Evolutionary conservation across 2,329 filamentous ascomycete genomes (phyloP).

Genomic region (Escovopsis sp.): DNA sequence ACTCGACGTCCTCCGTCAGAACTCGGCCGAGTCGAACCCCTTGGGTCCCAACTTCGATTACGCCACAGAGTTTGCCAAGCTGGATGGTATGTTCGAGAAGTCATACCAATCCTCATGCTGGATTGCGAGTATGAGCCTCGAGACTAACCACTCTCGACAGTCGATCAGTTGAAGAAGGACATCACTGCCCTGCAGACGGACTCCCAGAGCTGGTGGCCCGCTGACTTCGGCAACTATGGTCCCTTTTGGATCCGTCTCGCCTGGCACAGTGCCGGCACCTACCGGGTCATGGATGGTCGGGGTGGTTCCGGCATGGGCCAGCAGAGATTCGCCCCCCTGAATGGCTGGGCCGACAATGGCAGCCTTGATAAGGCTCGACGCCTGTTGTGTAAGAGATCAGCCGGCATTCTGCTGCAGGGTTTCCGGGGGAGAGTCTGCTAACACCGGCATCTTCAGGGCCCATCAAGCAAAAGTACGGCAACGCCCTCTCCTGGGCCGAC

Average conservation of each 20-base stretch:
- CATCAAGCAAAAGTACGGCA: constrained; percentile 71
- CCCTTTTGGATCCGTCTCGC: constrained; percentile 67
- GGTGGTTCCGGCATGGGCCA: constrained; percentile 49
- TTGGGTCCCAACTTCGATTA: constrained; percentile 54
- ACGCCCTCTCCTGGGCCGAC: constrained; percentile 69
- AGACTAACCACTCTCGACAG: neutral
- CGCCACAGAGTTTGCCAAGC: constrained; percentile 51
- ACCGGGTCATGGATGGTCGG: constrained; percentile 58
- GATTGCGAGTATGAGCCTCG: too few relatives aligned
- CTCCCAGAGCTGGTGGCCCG: constrained; percentile 68
- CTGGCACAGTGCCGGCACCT: constrained; percentile 68
- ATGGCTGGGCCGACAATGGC: constrained; percentile 67
- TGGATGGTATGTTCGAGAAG: constrained; percentile 40
- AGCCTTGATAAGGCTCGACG: constrained; percentile 67
- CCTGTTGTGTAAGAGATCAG: constrained; percentile 39
- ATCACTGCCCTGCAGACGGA: constrained; percentile 54
- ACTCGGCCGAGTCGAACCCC: constrained; percentile 48
- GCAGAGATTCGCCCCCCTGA: constrained; percentile 54
- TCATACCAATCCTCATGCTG: too few relatives aligned
- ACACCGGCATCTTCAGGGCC: constrained; percentile 26
- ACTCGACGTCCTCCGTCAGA: constrained; percentile 59
- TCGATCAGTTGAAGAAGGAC: constrained; percentile 55
- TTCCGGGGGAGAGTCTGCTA: neutral
- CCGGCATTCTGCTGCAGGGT: neutral
- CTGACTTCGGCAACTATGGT: constrained; percentile 67